Conservation (phyloP, 768 basidiomycete genomes). For the Boletus pseudopeckii region DNA sequence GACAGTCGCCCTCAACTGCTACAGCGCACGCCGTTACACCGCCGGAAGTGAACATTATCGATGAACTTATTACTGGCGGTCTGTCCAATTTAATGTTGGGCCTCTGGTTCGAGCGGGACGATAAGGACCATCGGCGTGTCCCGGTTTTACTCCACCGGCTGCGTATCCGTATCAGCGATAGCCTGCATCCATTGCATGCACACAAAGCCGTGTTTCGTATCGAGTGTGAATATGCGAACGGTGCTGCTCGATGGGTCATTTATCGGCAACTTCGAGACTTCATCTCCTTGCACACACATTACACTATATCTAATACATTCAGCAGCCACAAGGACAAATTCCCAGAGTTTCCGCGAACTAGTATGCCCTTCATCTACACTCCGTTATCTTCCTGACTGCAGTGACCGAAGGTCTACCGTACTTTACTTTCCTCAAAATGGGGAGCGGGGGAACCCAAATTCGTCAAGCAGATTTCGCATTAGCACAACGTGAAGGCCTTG, state of each 20-base stretch:
- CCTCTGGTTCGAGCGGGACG: slow-evolving; percentile 85
- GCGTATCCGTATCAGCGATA: slow-evolving; percentile 82
- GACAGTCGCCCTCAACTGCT: slow-evolving; percentile 33
- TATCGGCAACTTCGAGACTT: slow-evolving; percentile 94
- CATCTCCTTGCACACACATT: slow-evolving; percentile 84
- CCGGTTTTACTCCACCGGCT: slow-evolving; percentile 76
- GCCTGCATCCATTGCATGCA: slow-evolving; percentile 73
- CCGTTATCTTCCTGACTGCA: neutral
- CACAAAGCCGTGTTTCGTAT: slow-evolving; percentile 83
- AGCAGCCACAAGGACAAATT: slow-evolving; percentile 69
- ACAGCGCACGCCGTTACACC: slow-evolving; percentile 47
- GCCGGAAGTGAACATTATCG: slow-evolving; percentile 66
- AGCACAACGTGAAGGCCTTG: slow-evolving; percentile 75
- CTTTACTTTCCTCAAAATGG: slow-evolving; percentile 78
- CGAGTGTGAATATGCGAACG: slow-evolving; percentile 96
- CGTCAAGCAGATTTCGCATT: slow-evolving; percentile 75
- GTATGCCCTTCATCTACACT: slow-evolving; percentile 34
- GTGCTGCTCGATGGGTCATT: slow-evolving; percentile 90
- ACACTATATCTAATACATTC: slow-evolving; percentile 79
- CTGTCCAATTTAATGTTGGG: slow-evolving; percentile 75
- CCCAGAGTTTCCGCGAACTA: slow-evolving; percentile 89
- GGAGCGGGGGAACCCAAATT: slow-evolving; percentile 49
- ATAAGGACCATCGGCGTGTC: slow-evolving; percentile 78
- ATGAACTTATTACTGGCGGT: slow-evolving; percentile 78
- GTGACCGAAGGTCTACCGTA: slow-evolving; percentile 70